Evolutionary conservation across 148 eudicot species (phyloP), one percentile per base, ranked within the genome.

Genomic region (Pouteria glomerata): DNA sequence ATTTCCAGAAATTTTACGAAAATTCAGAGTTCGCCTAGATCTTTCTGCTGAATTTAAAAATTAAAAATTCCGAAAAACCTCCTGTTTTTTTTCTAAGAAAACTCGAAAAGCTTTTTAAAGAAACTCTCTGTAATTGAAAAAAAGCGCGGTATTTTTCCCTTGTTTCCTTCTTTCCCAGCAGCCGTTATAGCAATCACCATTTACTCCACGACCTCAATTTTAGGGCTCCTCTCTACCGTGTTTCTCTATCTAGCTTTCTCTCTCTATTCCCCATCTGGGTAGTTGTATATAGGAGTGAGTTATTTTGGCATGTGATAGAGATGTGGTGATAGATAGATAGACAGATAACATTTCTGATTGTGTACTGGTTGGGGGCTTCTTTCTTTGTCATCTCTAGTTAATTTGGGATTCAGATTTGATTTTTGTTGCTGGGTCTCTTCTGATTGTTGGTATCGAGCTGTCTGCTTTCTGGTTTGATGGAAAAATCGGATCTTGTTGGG

Each of bases 401-500:
- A n/a, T n/a, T n/a, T n/a, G n/a, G n/a, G n/a, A n/a, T 11, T 30
- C 31, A 34, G 44, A 63, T 44, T 61, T 12, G 58, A 6, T 18
- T 75, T 58, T 48, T 31, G 4, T 33, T 48, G 18, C 21, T 51
- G 60, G 13, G 10, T 21, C 11, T 5, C 8, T 30, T 37, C 41
- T 59, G 57, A 50, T 33, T n/a, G n/a, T n/a, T n/a, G n/a, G n/a
- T n/a, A n/a, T n/a, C n/a, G n/a, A n/a, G n/a, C n/a, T n/a, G n/a
- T n/a, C n/a, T n/a, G n/a, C n/a, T n/a, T n/a, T n/a, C n/a, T n/a
- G n/a, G n/a, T n/a, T 77, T 13, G 34, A 33, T 48, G 66, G 58
- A 59, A 78, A 59, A 73, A 44, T 73, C 67, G 69, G 77, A 69
- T 78, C 65, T 68, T 69, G 53, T 44, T 16, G n/a, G 26, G 26